Evolutionary conservation across 352 stramenopile genomes (phyloP).

Genomic region (Thalassiosira sp.): DNA sequence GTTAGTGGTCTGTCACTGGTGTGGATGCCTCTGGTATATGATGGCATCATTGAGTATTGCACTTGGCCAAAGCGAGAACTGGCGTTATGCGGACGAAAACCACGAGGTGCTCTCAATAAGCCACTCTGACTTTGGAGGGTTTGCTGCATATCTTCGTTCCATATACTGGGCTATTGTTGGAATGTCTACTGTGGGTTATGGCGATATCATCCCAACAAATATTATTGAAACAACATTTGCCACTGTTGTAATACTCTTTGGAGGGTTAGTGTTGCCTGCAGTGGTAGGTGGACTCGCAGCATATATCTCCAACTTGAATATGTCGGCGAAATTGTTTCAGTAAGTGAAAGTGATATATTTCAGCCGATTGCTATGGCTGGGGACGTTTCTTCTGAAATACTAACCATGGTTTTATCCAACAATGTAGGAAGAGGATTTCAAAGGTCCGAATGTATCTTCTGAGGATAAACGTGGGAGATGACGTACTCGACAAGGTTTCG

Average conservation of each 20-base stretch:
- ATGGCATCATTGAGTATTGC: constrained; percentile 39
- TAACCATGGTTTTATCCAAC: not conserved
- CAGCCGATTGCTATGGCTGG: not conserved
- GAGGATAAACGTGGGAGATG: constrained; percentile 24
- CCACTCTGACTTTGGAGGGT: constrained; percentile 54
- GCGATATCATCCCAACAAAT: constrained; percentile 65
- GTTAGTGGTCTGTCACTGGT: constrained; percentile 64
- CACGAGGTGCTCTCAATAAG: constrained; percentile 42
- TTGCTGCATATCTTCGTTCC: constrained; percentile 56
- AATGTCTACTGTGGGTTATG: constrained; percentile 68
- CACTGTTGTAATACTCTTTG: constrained; percentile 64
- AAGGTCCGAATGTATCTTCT: constrained; percentile 55
- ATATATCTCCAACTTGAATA: constrained; percentile 65
- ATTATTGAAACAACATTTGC: constrained; percentile 61
- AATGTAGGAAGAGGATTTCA: constrained; percentile 19
- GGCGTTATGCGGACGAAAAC: constrained; percentile 49
- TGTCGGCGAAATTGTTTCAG: constrained; percentile 37
- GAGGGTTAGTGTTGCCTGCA: constrained; percentile 60
- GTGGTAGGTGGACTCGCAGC: constrained; percentile 66
- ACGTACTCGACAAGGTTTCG: constrained; percentile 57
- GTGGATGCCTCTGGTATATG: constrained; percentile 62
- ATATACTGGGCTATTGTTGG: constrained; percentile 70
- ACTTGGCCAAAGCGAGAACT: constrained; percentile 42
- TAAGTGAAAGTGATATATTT: constrained; percentile 7
- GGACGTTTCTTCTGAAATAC: not conserved